Evolutionary conservation across 331 rosid genomes (phyloP).

Genomic region (Telfairia occidentalis): DNA sequence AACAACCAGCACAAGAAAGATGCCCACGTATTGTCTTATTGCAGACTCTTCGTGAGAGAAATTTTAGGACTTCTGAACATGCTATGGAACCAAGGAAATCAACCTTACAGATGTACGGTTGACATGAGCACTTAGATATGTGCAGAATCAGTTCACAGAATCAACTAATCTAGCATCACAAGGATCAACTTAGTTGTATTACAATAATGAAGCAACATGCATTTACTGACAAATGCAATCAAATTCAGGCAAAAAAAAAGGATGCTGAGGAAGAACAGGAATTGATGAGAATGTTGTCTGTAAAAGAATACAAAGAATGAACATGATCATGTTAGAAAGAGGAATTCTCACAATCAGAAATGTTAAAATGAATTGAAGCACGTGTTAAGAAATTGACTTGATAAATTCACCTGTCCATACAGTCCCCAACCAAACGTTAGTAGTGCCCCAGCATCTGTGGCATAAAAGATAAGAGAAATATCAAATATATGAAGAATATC

Average conservation of each 20-base stretch:
- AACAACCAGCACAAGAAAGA: background rate
- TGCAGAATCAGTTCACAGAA: background rate
- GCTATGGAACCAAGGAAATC: background rate
- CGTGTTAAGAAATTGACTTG: conserved; percentile 3
- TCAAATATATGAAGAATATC: conserved; percentile 4
- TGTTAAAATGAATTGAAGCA: background rate
- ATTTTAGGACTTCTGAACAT: background rate
- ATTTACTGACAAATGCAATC: background rate
- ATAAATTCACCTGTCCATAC: conserved; percentile 78
- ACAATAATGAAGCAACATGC: background rate
- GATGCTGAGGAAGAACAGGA: background rate
- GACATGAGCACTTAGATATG: background rate
- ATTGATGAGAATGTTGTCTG: background rate
- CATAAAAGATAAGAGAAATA: conserved; percentile 9
- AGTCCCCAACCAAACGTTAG: conserved; percentile 93
- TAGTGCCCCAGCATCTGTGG: conserved; percentile 78
- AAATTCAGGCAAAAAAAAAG: background rate
- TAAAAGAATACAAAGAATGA: background rate
- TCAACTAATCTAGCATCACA: background rate
- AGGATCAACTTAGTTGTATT: background rate
- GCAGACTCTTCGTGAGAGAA: background rate
- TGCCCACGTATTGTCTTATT: background rate
- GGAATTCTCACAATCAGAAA: background rate
- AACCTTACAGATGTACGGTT: background rate
- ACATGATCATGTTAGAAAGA: background rate